phyloP scores from a whole-genome alignment of 345 rosid species.

The Streptanthus diversifolius region DNA sequence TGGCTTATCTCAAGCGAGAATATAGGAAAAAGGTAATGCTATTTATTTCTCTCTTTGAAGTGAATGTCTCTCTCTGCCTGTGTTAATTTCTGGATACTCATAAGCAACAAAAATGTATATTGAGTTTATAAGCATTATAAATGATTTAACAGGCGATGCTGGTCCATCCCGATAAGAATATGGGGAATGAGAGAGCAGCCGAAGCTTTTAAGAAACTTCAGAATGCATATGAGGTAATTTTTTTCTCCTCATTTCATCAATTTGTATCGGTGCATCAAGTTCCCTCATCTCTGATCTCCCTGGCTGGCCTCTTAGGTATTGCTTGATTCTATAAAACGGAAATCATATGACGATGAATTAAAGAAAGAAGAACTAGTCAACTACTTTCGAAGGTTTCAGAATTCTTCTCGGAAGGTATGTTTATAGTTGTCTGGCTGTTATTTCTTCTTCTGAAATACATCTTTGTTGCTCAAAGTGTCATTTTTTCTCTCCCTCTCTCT shows the following conservation, averaged over 20 bases:
- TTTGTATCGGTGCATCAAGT: constrained; percentile 7
- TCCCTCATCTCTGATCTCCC: constrained; percentile 2
- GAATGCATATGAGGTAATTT: constrained; percentile 85
- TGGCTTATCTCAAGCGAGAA: constrained; percentile 70
- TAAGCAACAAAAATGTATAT: neutral
- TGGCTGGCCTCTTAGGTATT: constrained; percentile 54
- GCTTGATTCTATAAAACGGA: constrained; percentile 77
- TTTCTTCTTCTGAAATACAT: neutral
- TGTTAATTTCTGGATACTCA: neutral
- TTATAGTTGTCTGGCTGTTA: neutral
- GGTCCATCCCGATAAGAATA: constrained; percentile 98
- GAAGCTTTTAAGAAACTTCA: constrained; percentile 99
- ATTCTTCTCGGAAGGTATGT: constrained; percentile 71
- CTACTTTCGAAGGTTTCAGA: constrained; percentile 75
- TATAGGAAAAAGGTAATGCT: constrained; percentile 82
- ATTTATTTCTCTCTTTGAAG: constrained; percentile 17
- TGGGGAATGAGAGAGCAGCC: constrained; percentile 97
- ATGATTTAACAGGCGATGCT: constrained; percentile 71
- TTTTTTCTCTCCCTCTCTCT: neutral
- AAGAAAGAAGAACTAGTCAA: constrained; percentile 84
- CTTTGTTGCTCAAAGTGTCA: constrained; percentile 7
- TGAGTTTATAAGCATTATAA: constrained; percentile 16
- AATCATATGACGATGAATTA: constrained; percentile 86
- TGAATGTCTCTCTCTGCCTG: neutral
- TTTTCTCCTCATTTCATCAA: constrained; percentile 5